Percentiles rank a stretch among this genome's conserved stretches.
Evolutionary conservation across 1,139 yeast species (phyloP).

Genomic region (Nakaseomyces sp.): DNA sequence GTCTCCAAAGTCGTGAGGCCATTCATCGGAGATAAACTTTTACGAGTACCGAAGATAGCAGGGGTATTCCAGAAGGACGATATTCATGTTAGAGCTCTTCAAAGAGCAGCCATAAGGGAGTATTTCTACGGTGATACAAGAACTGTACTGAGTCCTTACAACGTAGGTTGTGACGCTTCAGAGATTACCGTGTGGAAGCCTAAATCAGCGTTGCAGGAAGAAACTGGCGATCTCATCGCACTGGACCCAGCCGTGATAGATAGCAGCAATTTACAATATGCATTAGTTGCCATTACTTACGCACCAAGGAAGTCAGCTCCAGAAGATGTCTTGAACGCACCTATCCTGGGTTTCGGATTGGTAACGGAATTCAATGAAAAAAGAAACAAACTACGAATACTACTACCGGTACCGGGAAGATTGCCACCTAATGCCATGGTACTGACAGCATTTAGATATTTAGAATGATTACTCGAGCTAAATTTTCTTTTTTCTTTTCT

Average conservation of each 20-base stretch:
- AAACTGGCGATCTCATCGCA: slow-evolving; percentile 8
- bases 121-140: slow-evolving; percentile 74
- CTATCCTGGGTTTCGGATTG: slow-evolving; percentile 55
- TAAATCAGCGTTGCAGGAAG: slow-evolving; percentile 12
- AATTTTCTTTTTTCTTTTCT: no score
- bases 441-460: slow-evolving; percentile 59
- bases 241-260: slow-evolving; percentile 22
- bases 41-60: slow-evolving; percentile 23
- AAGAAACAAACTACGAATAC: slow-evolving; percentile 58
- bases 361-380: slow-evolving; percentile 56
- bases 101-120: slow-evolving; percentile 70
- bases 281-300: slow-evolving; percentile 65
- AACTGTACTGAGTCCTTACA: slow-evolving; percentile 68
- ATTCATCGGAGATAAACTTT: slow-evolving; percentile 13
- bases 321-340: slow-evolving; percentile 45
- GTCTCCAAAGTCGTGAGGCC: slow-evolving; percentile 10
- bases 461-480: slow-evolving; percentile 39
- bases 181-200: slow-evolving; percentile 47
- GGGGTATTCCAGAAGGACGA: slow-evolving; percentile 64
- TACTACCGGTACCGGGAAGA: slow-evolving; percentile 82
- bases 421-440: slow-evolving; percentile 64
- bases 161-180: slow-evolving; percentile 46
- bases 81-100: slow-evolving; percentile 55
- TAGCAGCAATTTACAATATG: slow-evolving; percentile 46
- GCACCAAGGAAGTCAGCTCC: slow-evolving; percentile 46